A percentile compares a stretch with the other conserved stretches of the same genome.
These are phyloP conservation scores for Ophidiomyces ophidiicola DNA, from an alignment of 2,329 filamentous ascomycete species.

Conservation along the genomic window DNA sequence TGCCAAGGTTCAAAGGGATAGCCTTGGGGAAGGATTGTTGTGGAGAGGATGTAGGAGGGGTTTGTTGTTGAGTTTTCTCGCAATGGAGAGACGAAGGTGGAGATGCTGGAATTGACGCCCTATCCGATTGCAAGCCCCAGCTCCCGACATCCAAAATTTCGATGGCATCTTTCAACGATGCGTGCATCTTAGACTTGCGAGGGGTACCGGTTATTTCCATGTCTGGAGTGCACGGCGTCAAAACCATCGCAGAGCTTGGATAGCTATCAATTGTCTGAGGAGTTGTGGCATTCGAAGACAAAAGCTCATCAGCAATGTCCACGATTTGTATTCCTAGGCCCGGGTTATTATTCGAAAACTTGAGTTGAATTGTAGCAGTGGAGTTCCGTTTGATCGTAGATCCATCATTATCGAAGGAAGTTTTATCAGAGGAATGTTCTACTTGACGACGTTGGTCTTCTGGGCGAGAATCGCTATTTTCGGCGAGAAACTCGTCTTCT, in stretches of 20 bases:
- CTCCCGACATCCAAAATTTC: slow-evolving; percentile 25
- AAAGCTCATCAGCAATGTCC: slow-evolving; percentile 10
- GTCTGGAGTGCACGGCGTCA: slow-evolving; percentile 13
- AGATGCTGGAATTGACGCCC: slow-evolving; percentile 24
- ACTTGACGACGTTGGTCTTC: not conserved
- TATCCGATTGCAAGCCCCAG: slow-evolving; percentile 17
- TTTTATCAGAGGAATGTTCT: not conserved
- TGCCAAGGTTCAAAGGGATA: slow-evolving; percentile 29
- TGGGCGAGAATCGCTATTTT: slow-evolving; percentile 5
- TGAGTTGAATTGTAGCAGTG: not conserved
- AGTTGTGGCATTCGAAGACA: slow-evolving; percentile 4
- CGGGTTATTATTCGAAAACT: slow-evolving; percentile 2
- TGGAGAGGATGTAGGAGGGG: too few species aligned
- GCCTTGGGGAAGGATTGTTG: too few species aligned
- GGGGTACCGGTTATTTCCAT: slow-evolving; percentile 7
- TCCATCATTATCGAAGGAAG: not conserved
- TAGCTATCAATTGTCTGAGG: slow-evolving; percentile 6
- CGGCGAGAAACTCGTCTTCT: slow-evolving; percentile 37
- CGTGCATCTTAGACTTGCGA: slow-evolving; percentile 4
- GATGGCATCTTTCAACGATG: slow-evolving; percentile 19
- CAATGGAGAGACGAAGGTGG: slow-evolving; percentile 20
- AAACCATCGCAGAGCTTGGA: slow-evolving; percentile 8
- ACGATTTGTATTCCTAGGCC: slow-evolving; percentile 16
- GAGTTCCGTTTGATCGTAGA: slow-evolving; percentile 1
- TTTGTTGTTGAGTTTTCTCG: too few species aligned